Conservation (phyloP, 192 early-diverging fungal species). For the Obelidium mucronatum region DNA sequence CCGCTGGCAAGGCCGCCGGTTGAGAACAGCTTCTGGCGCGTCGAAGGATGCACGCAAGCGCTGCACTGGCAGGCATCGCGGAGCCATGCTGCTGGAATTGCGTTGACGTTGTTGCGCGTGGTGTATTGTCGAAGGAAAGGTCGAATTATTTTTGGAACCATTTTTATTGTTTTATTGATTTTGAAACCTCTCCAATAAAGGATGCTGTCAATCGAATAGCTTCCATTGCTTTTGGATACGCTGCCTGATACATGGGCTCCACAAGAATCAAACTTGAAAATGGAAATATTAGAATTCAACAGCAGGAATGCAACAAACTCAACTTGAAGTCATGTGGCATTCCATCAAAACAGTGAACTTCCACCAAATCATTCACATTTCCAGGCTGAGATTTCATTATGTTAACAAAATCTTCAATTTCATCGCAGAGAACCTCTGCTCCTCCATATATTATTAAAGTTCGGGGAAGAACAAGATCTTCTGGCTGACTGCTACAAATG, state of each 20-base stretch:
- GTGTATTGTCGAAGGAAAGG: too few relatives aligned
- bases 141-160: too few relatives aligned
- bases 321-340: slow-evolving; percentile 18
- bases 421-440: slow-evolving; percentile 22
- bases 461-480: too few relatives aligned
- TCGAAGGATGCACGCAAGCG: slow-evolving; percentile 55
- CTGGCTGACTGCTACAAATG: too few relatives aligned
- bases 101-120: not conserved
- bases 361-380: not conserved
- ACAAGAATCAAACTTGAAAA: not conserved
- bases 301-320: not conserved
- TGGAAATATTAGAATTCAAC: not conserved
- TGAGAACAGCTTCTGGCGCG: slow-evolving; percentile 63
- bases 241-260: not conserved
- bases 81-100: slow-evolving; percentile 48
- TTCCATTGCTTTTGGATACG: not conserved
- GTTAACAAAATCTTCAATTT: slow-evolving; percentile 34
- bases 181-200: not conserved
- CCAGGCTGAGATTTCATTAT: not conserved
- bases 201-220: not conserved
- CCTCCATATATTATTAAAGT: slow-evolving; percentile 36
- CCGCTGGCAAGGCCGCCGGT: slow-evolving; percentile 42
- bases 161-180: too few relatives aligned
- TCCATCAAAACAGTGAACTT: slow-evolving; percentile 10
- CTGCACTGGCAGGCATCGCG: slow-evolving; percentile 64